Conservation (phyloP, 805 yeast genomes). For the Metschnikowia similis region DNA sequence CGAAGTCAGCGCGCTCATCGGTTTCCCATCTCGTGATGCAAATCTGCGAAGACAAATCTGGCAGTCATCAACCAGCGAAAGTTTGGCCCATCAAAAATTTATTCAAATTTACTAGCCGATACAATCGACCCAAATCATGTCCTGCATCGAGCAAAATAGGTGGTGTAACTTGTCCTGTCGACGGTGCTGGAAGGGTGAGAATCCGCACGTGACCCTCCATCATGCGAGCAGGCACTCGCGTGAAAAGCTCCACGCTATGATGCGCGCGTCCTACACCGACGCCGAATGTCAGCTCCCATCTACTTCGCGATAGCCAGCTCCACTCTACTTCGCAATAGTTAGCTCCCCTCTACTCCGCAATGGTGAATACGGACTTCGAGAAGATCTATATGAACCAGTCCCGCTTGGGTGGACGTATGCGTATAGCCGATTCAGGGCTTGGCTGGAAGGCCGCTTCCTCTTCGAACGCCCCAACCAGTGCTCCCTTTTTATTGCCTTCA, state of each 20-base stretch:
- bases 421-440: constrained; percentile 93
- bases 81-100: too few species aligned
- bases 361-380: constrained; percentile 75
- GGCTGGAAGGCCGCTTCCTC: constrained; percentile 83
- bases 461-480: constrained; percentile 38
- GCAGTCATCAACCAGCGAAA: too few species aligned
- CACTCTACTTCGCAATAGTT: constrained; percentile 23
- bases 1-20: too few species aligned
- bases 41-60: too few species aligned
- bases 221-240: background rate
- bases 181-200: too few species aligned
- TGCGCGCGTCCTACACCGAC: background rate
- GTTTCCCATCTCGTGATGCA: too few species aligned
- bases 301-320: constrained; percentile 24
- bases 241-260: background rate
- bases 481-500: constrained; percentile 85
- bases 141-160: background rate
- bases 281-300: background rate
- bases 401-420: constrained; percentile 77
- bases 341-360: constrained; percentile 9
- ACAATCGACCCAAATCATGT: too few species aligned
- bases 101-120: too few species aligned
- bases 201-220: background rate
- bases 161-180: too few species aligned
- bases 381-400: constrained; percentile 87